Base-by-base conservation (phyloP, 176 grass and related monocot genomes). In the Tuctoria greenei region DNA sequence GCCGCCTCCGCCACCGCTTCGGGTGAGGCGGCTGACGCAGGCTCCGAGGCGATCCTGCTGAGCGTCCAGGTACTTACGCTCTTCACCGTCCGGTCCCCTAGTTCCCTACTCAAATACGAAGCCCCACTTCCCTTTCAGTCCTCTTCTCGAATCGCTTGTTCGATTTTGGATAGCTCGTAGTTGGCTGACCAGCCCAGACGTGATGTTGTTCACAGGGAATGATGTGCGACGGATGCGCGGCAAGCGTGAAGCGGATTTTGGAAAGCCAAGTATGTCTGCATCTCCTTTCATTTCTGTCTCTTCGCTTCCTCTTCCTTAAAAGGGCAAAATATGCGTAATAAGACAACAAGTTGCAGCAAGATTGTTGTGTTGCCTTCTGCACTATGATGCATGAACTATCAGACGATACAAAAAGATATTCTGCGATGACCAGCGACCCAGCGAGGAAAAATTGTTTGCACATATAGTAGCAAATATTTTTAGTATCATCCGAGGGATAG, bases 221-320 rank as follows among this genome's bases (percentile, higher is more conserved):
- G 91, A 85, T 86, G 58, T 98, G 95, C 18, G 91, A 90, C 49
- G 95, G 95, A 69, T 97, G 95, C 71, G 88, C 95, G 5, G 74
- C 86, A 2, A 98, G 95, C 47, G 91, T 97, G 81, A 93, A 92
- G 59, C 73, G 88, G 52, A 97, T 97, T 42, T 78, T 97, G 68
- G 95, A 97, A 63, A 90, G 88, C 72, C 95, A 86, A 64, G 95
- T 97, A 66, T 66, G 95, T 92, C 47, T 71, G 42, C 23, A 17
- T 28, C 21, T 15, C 51, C 66, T 45, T 26, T 85, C 17, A 63
- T 84, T 14, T 37, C 8, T 69, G 0, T 34, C 27, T 15, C 3
- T 61, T 20, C 5, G 20, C 4, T 54, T n/a, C 8, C 50, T 56
- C n/a, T 21, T 54, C 51, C 20, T 9, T 54, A 21, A 54, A 54